phyloP scores from a whole-genome alignment of 495 filamentous ascomycete genomes.

The Penicillium paxilli region DNA sequence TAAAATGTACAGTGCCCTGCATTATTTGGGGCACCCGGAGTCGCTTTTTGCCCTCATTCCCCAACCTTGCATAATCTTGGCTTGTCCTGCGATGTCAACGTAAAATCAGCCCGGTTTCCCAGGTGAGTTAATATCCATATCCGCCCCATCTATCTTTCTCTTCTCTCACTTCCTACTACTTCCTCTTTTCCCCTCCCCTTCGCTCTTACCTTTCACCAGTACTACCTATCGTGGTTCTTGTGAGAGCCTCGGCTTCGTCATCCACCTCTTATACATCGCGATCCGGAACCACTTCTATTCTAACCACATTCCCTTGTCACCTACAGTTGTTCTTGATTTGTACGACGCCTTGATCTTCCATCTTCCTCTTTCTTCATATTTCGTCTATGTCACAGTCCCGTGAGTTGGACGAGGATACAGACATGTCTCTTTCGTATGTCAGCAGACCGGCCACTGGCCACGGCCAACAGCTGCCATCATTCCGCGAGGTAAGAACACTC shows the following conservation, averaged over 20 bases:
- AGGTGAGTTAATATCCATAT: slow-evolving; percentile 15
- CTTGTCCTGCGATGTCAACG: slow-evolving; percentile 25
- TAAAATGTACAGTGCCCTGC: slow-evolving; percentile 29
- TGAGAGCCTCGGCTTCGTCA: neutral
- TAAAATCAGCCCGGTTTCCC: slow-evolving; percentile 24
- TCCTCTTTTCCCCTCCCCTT: neutral
- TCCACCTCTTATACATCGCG: neutral
- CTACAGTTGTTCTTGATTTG: neutral
- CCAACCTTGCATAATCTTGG: slow-evolving; percentile 35
- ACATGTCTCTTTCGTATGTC: slow-evolving; percentile 49
- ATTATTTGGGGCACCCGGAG: slow-evolving; percentile 23
- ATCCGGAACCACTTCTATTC: neutral
- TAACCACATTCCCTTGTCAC: neutral
- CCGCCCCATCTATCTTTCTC: neutral
- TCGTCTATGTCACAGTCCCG: slow-evolving; percentile 44
- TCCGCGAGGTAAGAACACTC: slow-evolving; percentile 41
- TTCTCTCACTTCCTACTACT: neutral
- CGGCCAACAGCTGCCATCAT: slow-evolving; percentile 44
- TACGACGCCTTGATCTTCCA: neutral
- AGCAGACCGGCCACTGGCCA: slow-evolving; percentile 36
- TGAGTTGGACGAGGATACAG: slow-evolving; percentile 37
- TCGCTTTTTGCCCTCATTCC: slow-evolving; percentile 24
- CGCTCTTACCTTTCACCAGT: neutral
- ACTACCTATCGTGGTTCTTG: neutral
- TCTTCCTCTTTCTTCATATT: slow-evolving; percentile 4